Evolutionary conservation across 345 rosid species (phyloP).

Genomic region (Gossypium anomalum): DNA sequence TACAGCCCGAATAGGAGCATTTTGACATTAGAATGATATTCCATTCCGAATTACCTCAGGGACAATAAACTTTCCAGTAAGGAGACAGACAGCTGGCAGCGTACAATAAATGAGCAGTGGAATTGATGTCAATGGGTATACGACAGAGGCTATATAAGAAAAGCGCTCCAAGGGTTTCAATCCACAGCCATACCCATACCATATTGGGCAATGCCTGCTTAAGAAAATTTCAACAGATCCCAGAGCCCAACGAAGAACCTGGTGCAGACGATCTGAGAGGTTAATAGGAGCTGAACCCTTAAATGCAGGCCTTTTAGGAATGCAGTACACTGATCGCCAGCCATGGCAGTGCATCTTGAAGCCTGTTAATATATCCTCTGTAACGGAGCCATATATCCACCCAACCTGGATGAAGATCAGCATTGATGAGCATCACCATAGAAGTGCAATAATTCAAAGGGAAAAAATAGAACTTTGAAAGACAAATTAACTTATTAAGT

Average conservation of each 20-base stretch:
- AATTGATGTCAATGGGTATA: constrained; percentile 62
- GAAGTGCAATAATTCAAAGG: background rate
- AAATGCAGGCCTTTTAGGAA: constrained; percentile 56
- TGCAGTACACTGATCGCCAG: constrained; percentile 72
- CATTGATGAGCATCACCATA: background rate
- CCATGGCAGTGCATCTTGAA: constrained; percentile 81
- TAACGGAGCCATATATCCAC: constrained; percentile 73
- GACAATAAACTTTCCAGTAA: constrained; percentile 63
- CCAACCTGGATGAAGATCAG: constrained; percentile 39
- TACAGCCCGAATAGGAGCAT: background rate
- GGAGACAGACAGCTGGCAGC: constrained; percentile 57
- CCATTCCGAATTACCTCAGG: constrained; percentile 41
- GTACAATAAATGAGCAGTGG: constrained; percentile 62
- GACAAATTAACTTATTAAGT: background rate
- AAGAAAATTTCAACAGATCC: constrained; percentile 72
- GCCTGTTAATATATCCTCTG: constrained; percentile 68
- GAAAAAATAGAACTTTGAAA: background rate
- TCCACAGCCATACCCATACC: constrained; percentile 74
- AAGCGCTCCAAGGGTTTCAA: constrained; percentile 59
- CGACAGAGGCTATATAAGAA: constrained; percentile 55
- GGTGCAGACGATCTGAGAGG: constrained; percentile 69
- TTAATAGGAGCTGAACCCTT: constrained; percentile 74
- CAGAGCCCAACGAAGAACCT: constrained; percentile 71
- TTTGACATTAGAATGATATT: background rate
- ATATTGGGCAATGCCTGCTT: constrained; percentile 68